Percentiles rank a stretch among this genome's conserved stretches.
Evolutionary conservation across 225 moss, liverwort and hornwort species (phyloP).

Genomic region (Sphagnum contortum): DNA sequence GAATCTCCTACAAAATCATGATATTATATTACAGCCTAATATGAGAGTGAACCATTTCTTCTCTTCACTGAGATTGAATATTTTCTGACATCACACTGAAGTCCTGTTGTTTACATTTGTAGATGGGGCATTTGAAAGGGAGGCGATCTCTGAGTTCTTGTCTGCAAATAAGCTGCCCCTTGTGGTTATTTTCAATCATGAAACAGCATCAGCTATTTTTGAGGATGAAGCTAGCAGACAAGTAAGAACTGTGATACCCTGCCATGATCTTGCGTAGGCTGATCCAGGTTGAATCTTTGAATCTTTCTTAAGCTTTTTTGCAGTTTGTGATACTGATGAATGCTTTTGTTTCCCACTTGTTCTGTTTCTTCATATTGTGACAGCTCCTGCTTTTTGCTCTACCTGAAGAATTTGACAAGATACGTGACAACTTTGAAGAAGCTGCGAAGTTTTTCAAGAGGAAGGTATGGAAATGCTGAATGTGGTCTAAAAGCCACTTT

Average conservation of each 20-base stretch:
- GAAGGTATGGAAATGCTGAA: conserved; percentile 27
- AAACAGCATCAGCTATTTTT: conserved; percentile 45
- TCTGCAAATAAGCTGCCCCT: conserved; percentile 58
- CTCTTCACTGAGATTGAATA: no score
- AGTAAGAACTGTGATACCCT: conserved; percentile 12
- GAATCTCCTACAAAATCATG: background rate
- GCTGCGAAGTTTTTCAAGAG: conserved; percentile 56
- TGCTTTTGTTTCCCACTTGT: no score
- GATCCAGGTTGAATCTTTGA: no score
- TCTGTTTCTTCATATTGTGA: background rate
- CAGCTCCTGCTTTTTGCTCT: conserved; percentile 65
- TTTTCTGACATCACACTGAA: no score
- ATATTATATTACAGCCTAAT: no score
- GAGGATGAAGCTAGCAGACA: conserved; percentile 59
- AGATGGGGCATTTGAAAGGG: conserved; percentile 55
- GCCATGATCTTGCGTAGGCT: no score
- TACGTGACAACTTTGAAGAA: conserved; percentile 32
- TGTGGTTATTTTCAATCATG: conserved; percentile 60
- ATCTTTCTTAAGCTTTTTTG: no score
- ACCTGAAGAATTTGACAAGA: conserved; percentile 32
- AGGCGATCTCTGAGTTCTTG: conserved; percentile 43
- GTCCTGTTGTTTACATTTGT: background rate
- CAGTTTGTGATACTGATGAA: no score
- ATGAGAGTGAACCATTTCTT: no score
- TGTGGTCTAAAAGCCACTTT: no score